Conservation (phyloP, 2,329 filamentous ascomycete species). For the Trichoderma sp. region DNA sequence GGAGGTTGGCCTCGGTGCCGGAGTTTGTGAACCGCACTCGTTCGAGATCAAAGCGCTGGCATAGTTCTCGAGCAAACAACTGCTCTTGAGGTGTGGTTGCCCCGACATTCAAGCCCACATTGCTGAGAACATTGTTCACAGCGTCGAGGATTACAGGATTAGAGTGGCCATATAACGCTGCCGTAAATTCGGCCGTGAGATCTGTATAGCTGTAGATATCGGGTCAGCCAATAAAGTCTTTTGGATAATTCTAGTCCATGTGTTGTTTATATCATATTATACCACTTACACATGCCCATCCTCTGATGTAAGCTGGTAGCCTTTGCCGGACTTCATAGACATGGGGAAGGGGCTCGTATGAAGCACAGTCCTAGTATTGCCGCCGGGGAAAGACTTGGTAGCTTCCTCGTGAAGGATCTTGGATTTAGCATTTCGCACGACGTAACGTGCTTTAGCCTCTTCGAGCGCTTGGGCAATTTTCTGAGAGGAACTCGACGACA, state of each 20-base stretch:
- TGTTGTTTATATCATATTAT: neutral
- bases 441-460: conserved; percentile 40
- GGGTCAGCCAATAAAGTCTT: neutral
- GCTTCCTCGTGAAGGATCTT: conserved; percentile 42
- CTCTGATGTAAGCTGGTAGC: conserved; percentile 43
- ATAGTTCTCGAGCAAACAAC: conserved; percentile 53
- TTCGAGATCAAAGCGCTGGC: conserved; percentile 56
- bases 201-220: conserved; percentile 53
- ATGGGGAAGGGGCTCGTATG: conserved; percentile 49
- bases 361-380: conserved; percentile 50
- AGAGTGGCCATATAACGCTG: conserved; percentile 67
- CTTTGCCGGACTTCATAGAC: conserved; percentile 42
- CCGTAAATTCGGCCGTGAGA: conserved; percentile 64
- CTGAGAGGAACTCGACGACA: neutral
- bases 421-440: conserved; percentile 42
- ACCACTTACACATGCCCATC: conserved; percentile 42
- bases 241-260: neutral
- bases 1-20: conserved; percentile 65
- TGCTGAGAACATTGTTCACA: conserved; percentile 47
- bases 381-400: conserved; percentile 44
- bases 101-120: conserved; percentile 57
- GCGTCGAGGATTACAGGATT: conserved; percentile 55
- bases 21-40: conserved; percentile 64
- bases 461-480: conserved; percentile 34
- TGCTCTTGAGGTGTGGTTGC: conserved; percentile 55